Conservation (phyloP, 192 early-diverging fungal species). For the Coemansia biformis region DNA sequence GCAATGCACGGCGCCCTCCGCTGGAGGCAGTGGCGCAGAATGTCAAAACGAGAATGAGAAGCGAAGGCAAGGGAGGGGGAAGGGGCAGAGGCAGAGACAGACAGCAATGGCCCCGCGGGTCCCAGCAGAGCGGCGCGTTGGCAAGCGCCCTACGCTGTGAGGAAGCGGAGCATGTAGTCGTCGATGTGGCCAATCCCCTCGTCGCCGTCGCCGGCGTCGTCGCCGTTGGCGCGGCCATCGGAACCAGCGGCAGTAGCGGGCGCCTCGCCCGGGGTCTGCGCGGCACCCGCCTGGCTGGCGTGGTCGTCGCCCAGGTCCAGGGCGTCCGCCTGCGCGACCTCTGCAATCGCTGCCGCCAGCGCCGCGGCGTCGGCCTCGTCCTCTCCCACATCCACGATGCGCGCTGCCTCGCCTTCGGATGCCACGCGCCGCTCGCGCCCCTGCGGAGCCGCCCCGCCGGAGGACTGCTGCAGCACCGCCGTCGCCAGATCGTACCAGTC, state of each 20-base stretch:
- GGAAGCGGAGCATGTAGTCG: slow-evolving; percentile 65
- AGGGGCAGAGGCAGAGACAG: too few relatives aligned
- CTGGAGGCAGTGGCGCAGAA: too few relatives aligned
- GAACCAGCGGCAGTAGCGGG: slow-evolving; percentile 4
- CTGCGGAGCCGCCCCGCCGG: neutral
- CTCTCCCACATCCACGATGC: slow-evolving; percentile 16
- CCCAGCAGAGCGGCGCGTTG: too few relatives aligned
- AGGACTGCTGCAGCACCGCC: slow-evolving; percentile 20
- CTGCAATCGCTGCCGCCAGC: slow-evolving; percentile 22
- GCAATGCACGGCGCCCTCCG: too few relatives aligned
- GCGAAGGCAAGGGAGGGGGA: too few relatives aligned
- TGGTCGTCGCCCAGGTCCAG: slow-evolving; percentile 28
- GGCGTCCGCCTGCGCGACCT: slow-evolving; percentile 39
- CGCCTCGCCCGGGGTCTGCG: too few relatives aligned
- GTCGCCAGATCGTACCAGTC: slow-evolving; percentile 45
- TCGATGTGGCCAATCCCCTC: slow-evolving; percentile 65
- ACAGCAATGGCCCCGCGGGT: too few relatives aligned
- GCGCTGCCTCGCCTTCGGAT: slow-evolving; percentile 21
- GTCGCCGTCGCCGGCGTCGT: slow-evolving; percentile 20
- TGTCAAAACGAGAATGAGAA: too few relatives aligned
- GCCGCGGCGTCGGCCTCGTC: slow-evolving; percentile 37
- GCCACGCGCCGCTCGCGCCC: neutral
- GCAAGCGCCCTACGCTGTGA: too few relatives aligned
- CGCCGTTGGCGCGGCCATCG: neutral
- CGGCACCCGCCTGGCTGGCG: neutral